A percentile compares a stretch with the other conserved stretches of the same genome.
phyloP scores from a whole-genome alignment of 1,139 yeast genomes.

The Saccharomyces uvarum region DNA sequence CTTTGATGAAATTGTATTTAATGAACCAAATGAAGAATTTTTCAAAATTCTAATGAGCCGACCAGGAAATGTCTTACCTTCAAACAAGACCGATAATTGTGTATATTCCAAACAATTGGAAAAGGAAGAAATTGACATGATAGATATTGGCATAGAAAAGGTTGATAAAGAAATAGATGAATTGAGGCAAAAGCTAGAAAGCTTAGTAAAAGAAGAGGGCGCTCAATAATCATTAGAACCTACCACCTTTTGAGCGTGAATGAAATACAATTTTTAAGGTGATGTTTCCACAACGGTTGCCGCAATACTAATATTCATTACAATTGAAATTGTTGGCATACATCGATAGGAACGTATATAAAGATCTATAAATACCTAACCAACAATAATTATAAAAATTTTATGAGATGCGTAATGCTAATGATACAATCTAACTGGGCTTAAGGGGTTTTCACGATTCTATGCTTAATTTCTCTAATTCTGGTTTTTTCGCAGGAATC shows the following conservation, averaged over 20 bases:
- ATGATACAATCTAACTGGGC: conserved; percentile 35
- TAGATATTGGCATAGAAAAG: conserved; percentile 57
- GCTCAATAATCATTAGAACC: too few species aligned
- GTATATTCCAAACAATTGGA: conserved; percentile 53
- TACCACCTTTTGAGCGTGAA: too few species aligned
- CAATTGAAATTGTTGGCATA: neutral
- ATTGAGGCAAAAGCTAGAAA: conserved; percentile 37
- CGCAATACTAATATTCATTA: neutral
- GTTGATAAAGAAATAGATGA: conserved; percentile 52
- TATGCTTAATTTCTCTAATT: conserved; percentile 32
- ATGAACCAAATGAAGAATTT: conserved; percentile 88
- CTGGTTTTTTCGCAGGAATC: conserved; percentile 23
- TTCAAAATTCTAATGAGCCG: conserved; percentile 63
- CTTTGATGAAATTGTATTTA: conserved; percentile 88
- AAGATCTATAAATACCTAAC: neutral
- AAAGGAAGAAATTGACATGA: conserved; percentile 67
- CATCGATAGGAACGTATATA: neutral
- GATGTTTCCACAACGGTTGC: neutral
- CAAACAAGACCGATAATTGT: conserved; percentile 41
- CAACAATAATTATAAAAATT: neutral
- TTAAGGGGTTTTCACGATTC: conserved; percentile 52
- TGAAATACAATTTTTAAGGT: too few species aligned
- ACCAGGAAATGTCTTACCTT: conserved; percentile 71
- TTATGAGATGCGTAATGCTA: neutral
- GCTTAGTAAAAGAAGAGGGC: neutral